Evolutionary conservation across 306 rosid genomes (phyloP).

Genomic region (Oemleria cerasiformis): DNA sequence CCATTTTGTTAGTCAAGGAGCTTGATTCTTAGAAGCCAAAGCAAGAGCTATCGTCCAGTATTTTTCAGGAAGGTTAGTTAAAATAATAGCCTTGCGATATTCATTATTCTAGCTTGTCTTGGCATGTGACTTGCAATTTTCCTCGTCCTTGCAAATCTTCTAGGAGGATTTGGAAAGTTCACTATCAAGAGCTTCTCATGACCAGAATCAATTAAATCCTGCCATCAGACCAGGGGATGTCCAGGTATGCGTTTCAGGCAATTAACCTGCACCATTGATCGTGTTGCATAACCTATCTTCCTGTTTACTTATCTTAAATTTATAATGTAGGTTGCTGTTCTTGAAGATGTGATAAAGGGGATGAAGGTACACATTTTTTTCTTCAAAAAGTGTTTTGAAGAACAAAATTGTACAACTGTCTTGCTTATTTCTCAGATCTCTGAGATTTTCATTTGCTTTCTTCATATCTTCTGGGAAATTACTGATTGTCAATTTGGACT

Average conservation of each 20-base stretch:
- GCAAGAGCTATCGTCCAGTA: slow-evolving; percentile 83
- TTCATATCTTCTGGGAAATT: not conserved
- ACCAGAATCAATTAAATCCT: slow-evolving; percentile 67
- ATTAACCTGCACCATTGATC: slow-evolving; percentile 1
- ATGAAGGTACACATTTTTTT: slow-evolving; percentile 65
- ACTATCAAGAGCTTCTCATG: slow-evolving; percentile 53
- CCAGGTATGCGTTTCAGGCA: slow-evolving; percentile 49
- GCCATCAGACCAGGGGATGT: slow-evolving; percentile 64
- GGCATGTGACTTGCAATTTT: slow-evolving; percentile 4
- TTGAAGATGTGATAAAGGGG: slow-evolving; percentile 83
- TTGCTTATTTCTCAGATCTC: not conserved
- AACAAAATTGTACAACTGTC: not conserved
- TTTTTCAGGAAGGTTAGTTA: slow-evolving; percentile 85
- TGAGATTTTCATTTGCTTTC: not conserved
- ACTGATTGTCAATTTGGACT: not conserved
- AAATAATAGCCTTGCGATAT: slow-evolving; percentile 11
- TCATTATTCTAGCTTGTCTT: slow-evolving; percentile 17
- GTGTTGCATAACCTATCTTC: slow-evolving; percentile 9
- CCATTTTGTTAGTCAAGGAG: slow-evolving; percentile 61
- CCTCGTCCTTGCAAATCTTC: slow-evolving; percentile 25
- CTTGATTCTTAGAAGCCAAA: slow-evolving; percentile 69
- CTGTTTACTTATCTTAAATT: slow-evolving; percentile 16
- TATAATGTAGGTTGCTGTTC: slow-evolving; percentile 66
- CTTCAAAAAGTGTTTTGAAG: not conserved
- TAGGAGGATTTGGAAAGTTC: slow-evolving; percentile 91